phyloP scores from a whole-genome alignment of 2,329 filamentous ascomycete genomes.

The Fusarium oligoseptatum region DNA sequence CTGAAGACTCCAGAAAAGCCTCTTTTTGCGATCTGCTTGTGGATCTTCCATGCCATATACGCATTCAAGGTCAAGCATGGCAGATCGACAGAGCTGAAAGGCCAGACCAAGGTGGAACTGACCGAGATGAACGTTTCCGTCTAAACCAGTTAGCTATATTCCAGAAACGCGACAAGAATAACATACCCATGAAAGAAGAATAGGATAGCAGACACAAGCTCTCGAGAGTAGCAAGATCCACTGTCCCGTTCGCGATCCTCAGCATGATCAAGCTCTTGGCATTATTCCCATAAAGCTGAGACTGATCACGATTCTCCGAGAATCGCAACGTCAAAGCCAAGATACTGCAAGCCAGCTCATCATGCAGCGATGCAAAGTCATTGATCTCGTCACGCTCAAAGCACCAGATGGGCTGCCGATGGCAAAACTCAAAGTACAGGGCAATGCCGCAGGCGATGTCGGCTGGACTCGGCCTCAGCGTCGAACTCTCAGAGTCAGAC shows the following conservation, averaged over 20 bases:
- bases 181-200: constrained; percentile 62
- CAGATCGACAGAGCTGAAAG: constrained; percentile 64
- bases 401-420: constrained; percentile 60
- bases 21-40: constrained; percentile 59
- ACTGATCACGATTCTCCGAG: constrained; percentile 51
- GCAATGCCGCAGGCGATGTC: constrained; percentile 53
- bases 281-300: constrained; percentile 53
- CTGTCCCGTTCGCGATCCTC: constrained; percentile 63
- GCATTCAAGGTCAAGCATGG: constrained; percentile 60
- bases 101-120: constrained; percentile 65
- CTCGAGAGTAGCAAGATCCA: constrained; percentile 63
- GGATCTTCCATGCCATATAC: constrained; percentile 54
- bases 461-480: constrained; percentile 46
- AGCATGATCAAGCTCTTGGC: constrained; percentile 61
- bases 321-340: constrained; percentile 57
- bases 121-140: constrained; percentile 62
- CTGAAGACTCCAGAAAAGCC: constrained; percentile 66
- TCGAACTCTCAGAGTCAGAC: constrained; percentile 47
- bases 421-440: constrained; percentile 59
- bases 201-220: constrained; percentile 64
- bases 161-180: not conserved
- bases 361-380: constrained; percentile 51
- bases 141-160: constrained; percentile 44
- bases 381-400: constrained; percentile 58
- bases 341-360: constrained; percentile 58